Evolutionary conservation across 345 rosid genomes (phyloP), one percentile per base, ranked within the genome.

Genomic region (Salix purpurea): DNA sequence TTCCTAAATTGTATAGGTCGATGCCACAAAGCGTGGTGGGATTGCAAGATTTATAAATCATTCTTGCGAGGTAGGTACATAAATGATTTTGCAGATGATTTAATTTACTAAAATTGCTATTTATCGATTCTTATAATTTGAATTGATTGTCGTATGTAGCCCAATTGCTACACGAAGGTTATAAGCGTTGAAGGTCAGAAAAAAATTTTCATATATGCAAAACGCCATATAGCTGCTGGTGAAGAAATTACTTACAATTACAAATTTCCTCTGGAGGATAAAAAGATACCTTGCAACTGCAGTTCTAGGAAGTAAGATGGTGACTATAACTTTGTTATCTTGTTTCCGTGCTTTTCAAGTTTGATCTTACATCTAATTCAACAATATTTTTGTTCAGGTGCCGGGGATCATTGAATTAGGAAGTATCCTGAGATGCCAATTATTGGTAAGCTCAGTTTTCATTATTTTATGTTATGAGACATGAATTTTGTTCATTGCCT

Each of bases 1-100:
- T 52, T 11, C 68, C 62, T 26, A 72, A 77, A 39, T 72, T 68
- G 24, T 80, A 67, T 79, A 96, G 99, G 88, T 96, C 81, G 99
- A 96, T 87, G 99, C 99, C 70, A 96, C 98, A 75, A 96, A 94
- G 85, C 92, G 97, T 83, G 99, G 99, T 70, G 99, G 99, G 72
- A 85, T 94, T 86, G 99, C 98, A 30, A 90, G 98, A 87, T 96
- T 96, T 87, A 92, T 96, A 85, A 96, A 96, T 78, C 99, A 94
- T 90, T 96, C 98, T 65, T 96, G 99, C 68, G 94, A 96, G 94
- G 99, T 92, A 89, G 64, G 69, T 86, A 7, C 68, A 67, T 73
- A 30, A 34, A 58, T 62, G 71, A 66, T 15, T 23, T n/a, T 67
- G 61, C 37, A 69, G 61, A 48, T 68, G 76, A 58, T 42, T 67